Evolutionary conservation across 305 asterid genomes (phyloP).

Genomic region (Fraxinus platypoda): DNA sequence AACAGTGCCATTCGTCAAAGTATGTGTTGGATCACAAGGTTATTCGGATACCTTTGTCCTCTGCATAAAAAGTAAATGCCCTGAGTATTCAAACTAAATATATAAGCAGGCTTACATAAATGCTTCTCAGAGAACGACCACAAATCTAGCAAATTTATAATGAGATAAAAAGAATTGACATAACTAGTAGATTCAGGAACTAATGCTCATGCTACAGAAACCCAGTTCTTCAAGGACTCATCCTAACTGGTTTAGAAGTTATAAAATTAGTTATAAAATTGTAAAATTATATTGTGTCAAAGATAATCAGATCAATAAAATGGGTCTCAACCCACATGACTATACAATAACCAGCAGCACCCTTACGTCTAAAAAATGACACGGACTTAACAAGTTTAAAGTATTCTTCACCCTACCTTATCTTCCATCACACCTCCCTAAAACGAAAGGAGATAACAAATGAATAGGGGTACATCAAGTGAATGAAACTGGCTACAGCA

Average conservation of each 20-base stretch:
- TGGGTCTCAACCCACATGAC: background rate
- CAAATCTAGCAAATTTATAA: background rate
- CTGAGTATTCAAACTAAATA: background rate
- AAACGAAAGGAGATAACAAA: background rate
- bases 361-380: background rate
- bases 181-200: background rate
- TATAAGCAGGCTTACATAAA: background rate
- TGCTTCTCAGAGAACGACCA: background rate
- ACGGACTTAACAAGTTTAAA: background rate
- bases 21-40: constrained; percentile 41
- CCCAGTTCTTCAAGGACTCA: background rate
- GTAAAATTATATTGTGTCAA: background rate
- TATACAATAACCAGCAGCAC: background rate
- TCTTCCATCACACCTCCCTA: background rate
- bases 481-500: background rate
- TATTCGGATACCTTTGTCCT: constrained; percentile 42
- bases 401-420: background rate
- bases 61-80: constrained; percentile 33
- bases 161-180: background rate
- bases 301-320: background rate
- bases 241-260: background rate
- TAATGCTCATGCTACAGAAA: background rate
- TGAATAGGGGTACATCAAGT: background rate
- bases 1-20: constrained; percentile 29
- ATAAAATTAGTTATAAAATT: background rate